These are phyloP conservation scores for Verbascum thapsus DNA, from an alignment of 257 asterid species.

Conservation along the genomic window DNA sequence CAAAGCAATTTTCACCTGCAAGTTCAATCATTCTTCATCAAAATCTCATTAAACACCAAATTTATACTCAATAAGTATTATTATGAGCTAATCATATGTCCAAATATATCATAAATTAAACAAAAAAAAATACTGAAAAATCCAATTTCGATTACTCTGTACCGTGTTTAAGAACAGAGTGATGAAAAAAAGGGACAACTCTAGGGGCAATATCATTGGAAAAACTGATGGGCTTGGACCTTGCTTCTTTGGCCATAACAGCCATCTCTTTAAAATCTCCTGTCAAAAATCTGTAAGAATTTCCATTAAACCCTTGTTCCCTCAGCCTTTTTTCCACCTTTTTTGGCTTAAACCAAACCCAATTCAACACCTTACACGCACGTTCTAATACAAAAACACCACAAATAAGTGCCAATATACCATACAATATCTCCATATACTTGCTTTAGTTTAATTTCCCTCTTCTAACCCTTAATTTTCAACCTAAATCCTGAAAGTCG, in stretches of 20 bases:
- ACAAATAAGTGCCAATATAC: constrained; percentile 1
- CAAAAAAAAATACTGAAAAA: neutral
- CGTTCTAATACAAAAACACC: constrained; percentile 13
- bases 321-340: constrained; percentile 38
- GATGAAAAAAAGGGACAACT: constrained; percentile 30
- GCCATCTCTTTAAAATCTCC: constrained; percentile 33
- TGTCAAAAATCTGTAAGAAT: too few relatives aligned
- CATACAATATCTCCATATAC: constrained; percentile 31
- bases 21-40: too few relatives aligned
- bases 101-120: too few relatives aligned
- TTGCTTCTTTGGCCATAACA: constrained; percentile 27
- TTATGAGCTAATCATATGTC: too few relatives aligned
- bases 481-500: too few relatives aligned
- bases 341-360: constrained; percentile 45
- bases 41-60: too few relatives aligned
- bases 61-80: too few relatives aligned
- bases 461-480: too few relatives aligned
- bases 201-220: constrained; percentile 43
- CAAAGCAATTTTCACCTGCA: constrained; percentile 33
- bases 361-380: constrained; percentile 37
- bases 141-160: too few relatives aligned
- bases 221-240: constrained; percentile 38
- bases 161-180: constrained; percentile 30
- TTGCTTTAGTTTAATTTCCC: neutral
- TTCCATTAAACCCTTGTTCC: constrained; percentile 43